phyloP scores from a whole-genome alignment of 495 filamentous ascomycete genomes.

The Neurospora discreta region DNA sequence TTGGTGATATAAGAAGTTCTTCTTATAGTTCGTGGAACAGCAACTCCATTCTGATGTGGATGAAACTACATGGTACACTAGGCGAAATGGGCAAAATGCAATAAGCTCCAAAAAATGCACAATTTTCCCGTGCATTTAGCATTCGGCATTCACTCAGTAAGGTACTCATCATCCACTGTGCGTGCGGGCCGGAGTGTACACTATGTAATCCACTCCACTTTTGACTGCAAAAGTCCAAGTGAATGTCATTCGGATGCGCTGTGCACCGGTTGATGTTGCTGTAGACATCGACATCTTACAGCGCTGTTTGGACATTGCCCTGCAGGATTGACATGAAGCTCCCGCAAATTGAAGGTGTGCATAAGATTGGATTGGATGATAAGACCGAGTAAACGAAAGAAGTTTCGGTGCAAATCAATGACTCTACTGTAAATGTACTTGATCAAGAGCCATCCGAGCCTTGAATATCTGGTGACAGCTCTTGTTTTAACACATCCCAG shows the following conservation, averaged over 20 bases:
- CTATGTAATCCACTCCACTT: background rate
- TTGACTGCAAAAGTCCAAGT: background rate
- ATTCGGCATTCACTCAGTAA: background rate
- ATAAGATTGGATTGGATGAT: background rate
- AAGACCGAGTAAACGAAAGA: background rate
- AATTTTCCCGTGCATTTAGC: background rate
- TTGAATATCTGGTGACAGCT: background rate
- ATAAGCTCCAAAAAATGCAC: background rate
- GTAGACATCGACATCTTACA: background rate
- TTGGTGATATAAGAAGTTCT: too few relatives aligned
- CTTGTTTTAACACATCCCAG: background rate
- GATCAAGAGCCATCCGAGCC: background rate
- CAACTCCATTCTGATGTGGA: background rate
- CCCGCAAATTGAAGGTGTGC: background rate
- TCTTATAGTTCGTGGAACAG: background rate
- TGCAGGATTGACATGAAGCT: background rate
- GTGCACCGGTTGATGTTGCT: background rate
- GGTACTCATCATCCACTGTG: background rate
- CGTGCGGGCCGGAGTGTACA: background rate
- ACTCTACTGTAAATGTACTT: background rate
- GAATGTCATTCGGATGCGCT: background rate
- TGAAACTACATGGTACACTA: background rate
- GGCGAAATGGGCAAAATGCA: background rate
- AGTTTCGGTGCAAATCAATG: background rate
- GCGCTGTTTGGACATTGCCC: background rate